Base-by-base conservation (phyloP, 2,329 filamentous ascomycete species). In the Colletotrichum spaethianum region DNA sequence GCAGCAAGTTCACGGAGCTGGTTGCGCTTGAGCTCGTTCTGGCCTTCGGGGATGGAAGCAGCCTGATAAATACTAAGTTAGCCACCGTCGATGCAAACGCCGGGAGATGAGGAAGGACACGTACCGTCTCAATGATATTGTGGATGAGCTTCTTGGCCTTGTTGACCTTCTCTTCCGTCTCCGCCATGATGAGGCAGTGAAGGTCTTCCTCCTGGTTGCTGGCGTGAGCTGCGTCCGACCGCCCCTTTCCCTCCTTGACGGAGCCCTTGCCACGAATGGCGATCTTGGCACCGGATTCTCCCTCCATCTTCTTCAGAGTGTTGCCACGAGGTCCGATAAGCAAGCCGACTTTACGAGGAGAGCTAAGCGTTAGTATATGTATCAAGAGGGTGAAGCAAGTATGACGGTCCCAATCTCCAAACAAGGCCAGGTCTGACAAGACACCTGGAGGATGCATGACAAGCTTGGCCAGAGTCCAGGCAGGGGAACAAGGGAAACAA, bases 241-340 rank as follows among this genome's bases (percentile, higher is more conserved):
- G 95, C 77, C 96, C 96, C 84, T 99, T 99, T 87, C 96, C 96
- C 90, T 99, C 96, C 86, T 99, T 99, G 82, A 99, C 96, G 79
- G 96, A 99, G 82, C 96, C 96, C 86, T 99, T 99, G 87, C 96
- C 96, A 85, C 96, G 96, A 82, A 99, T 99, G 77, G 96, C 96
- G 87, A 99, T 99, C 85, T 99, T 99, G 83, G 96, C 96, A 75
- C 93, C 93, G 69, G 96, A 99, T 86, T 99, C 95, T 80, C 93
- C 91, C 84, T 99, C 96, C 96, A 99, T 99, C 85, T 98, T 99
- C 88, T 99, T 99, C 82, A 99, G 87, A 77, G 96, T 99, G 84
- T 99, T 99, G 86, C 96, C 96, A 96, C 96, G 96, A 86, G 96
- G 96, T 86, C 96, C 96, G 92, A 99, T 99, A 85, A 99, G 95